Base-by-base conservation (phyloP, 768 basidiomycete species). In the Xanthoconium stramineum region DNA sequence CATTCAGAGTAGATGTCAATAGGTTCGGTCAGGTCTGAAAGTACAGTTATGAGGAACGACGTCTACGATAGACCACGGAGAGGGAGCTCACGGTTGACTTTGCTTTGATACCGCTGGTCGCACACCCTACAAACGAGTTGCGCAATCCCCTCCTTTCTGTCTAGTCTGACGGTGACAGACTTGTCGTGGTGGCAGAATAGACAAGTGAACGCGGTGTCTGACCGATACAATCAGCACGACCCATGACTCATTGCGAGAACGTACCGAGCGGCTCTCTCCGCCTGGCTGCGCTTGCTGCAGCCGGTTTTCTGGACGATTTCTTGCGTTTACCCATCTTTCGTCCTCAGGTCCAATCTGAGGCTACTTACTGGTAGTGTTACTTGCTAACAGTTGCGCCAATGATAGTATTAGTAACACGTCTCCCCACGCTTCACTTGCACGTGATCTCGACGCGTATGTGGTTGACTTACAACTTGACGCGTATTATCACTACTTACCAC, bases 1-100 rank as follows among this genome's bases (percentile, higher is more conserved):
- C 91, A 94, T 67, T 91, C 89, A 8, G 91, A 91, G 69, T 92
- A 94, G 32, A 94, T 89, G 70, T 94, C 91, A 54, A 94, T 84
- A 15, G 91, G 83, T 62, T 93, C 91, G 1, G 91, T 91, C 50
- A 94, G 77, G 69, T 94, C 91, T 94, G 67, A 50, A 57, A 47
- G 51, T 35, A 61, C 37, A 42, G n/a, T n/a, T 11, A 55, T 56
- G 63, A 71, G 55, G 48, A 36, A 63, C 52, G 15, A 39, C 5
- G 20, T 29, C 48, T 39, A 46, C 33, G 13, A 29, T 3, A n/a
- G 30, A 40, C 47, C 24, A 24, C 24, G 24, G 24, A 24, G 52
- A 37, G 33, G 43, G n/a, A 12, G 72, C 85, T 66, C 67, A 94
- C 91, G 89, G 63, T 91, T 89, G 52, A 86, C 86, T 80, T 89